These are phyloP conservation scores for Pestalotiopsis sp. DNA, from an alignment of 2,329 filamentous ascomycete genomes.

Conservation along the genomic window DNA sequence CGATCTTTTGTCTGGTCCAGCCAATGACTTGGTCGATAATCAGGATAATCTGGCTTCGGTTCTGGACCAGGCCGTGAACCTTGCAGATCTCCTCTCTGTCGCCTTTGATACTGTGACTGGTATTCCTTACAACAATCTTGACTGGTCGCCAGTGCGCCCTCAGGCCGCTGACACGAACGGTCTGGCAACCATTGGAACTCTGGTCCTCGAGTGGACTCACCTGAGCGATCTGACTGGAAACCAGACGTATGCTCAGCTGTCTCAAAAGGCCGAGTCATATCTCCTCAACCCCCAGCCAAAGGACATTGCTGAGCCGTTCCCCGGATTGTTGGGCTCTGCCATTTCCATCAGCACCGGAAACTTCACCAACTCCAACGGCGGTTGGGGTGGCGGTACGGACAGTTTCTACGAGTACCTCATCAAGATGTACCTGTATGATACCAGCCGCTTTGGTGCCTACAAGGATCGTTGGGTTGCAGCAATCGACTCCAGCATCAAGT, in stretches of 20 bases:
- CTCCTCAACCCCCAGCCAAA: constrained; percentile 67
- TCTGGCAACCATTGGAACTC: constrained; percentile 74
- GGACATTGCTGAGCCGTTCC: constrained; percentile 68
- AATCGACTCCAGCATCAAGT: constrained; percentile 73
- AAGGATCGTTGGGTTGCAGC: constrained; percentile 76
- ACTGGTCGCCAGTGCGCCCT: constrained; percentile 55
- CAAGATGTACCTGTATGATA: constrained; percentile 87
- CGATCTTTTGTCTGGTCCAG: constrained; percentile 72
- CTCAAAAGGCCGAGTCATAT: constrained; percentile 69
- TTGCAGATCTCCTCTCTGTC: constrained; percentile 75
- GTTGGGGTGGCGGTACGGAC: constrained; percentile 78
- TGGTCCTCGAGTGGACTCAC: constrained; percentile 83
- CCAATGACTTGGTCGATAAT: constrained; percentile 49
- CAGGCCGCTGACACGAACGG: constrained; percentile 63
- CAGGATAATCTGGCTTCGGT: constrained; percentile 56
- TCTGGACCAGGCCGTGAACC: constrained; percentile 65
- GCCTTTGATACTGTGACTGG: constrained; percentile 79
- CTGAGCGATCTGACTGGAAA: constrained; percentile 76
- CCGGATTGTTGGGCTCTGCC: constrained; percentile 72
- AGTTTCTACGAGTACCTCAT: constrained; percentile 90
- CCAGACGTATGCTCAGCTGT: constrained; percentile 64
- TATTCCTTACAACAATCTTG: constrained; percentile 71
- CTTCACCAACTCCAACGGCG: constrained; percentile 69
- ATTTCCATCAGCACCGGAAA: constrained; percentile 66
- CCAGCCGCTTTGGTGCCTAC: constrained; percentile 63